phyloP scores from a whole-genome alignment of 805 yeast species.

The Ogataea paraovalis region DNA sequence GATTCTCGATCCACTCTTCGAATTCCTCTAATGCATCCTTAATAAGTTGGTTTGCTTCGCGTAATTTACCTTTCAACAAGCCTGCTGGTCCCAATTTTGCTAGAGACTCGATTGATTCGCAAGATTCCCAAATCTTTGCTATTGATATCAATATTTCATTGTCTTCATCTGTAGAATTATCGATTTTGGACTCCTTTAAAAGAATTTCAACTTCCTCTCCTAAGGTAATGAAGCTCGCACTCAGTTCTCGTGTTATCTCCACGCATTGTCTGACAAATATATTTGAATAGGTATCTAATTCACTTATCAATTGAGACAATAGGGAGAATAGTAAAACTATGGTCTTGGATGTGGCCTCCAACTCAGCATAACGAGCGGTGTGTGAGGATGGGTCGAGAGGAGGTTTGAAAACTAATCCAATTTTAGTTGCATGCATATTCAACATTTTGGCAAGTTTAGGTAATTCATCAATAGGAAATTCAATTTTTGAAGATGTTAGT shows the following conservation, averaged over 20 bases:
- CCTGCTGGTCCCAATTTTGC: constrained; percentile 51
- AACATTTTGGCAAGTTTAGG: constrained; percentile 54
- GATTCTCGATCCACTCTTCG: constrained; percentile 65
- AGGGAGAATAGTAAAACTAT: constrained; percentile 44
- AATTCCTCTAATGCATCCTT: constrained; percentile 66
- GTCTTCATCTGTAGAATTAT: constrained; percentile 26
- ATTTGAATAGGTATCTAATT: constrained; percentile 30
- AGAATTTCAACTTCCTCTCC: constrained; percentile 17
- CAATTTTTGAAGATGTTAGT: constrained; percentile 29
- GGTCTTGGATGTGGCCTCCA: constrained; percentile 42
- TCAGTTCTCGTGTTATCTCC: constrained; percentile 16
- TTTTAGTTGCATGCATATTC: constrained; percentile 73
- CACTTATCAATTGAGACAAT: constrained; percentile 37
- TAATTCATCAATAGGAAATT: constrained; percentile 52
- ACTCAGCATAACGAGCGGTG: constrained; percentile 45
- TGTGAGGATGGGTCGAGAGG: constrained; percentile 39
- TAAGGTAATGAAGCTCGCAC: constrained; percentile 14
- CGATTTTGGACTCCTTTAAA: constrained; percentile 15
- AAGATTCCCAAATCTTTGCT: constrained; percentile 69
- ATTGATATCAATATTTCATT: constrained; percentile 48
- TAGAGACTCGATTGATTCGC: constrained; percentile 45
- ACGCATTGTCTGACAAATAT: constrained; percentile 31
- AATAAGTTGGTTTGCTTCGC: constrained; percentile 41
- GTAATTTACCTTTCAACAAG: constrained; percentile 44
- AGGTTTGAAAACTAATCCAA: constrained; percentile 67